Base-by-base conservation (phyloP, 345 rosid species). In the Pseudoturritis turrita region DNA sequence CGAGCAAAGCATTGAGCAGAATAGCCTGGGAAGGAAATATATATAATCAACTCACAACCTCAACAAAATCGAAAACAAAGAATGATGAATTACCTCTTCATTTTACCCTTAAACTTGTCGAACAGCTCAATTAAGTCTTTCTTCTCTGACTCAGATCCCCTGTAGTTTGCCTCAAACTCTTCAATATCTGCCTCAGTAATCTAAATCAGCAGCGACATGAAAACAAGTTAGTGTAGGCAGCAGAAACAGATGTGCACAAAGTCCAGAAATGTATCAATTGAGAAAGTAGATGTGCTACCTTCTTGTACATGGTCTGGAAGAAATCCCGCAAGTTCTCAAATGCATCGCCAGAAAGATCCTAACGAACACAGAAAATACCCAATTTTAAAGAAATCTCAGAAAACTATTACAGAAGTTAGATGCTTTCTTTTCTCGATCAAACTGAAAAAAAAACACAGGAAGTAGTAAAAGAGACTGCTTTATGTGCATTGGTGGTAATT, bases 61-160 rank as follows among this genome's bases (percentile, higher is more conserved):
- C 49, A 50, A 51, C 11, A 45, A 17, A 12, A 59, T 11, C 0
- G 6, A 63, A 39, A 43, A 35, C 26, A 29, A 71, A 51, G n/a
- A 28, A 47, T 15, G 65, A 65, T 55, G 46, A 39, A 51, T n/a
- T 65, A 89, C 98, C 86, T 89, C 74, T 82, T 79, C 97, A 89
- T 90, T 23, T 84, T 77, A 50, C 97, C 97, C 87, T 84, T 81
- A 77, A 19, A 79, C 78, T 83, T 62, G 54, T 75, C 72, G 43
- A 87, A 89, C 23, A 91, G 83, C 43, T 85, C 87, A 75, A 90
- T 75, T 78, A 94, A 78, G 82, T 94, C 97, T 64, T 79, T 86
- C 85, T 86, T 89, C 87, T 94, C 97, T 8, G 89, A 86, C 78
- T 89, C 89, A 33, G 96, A 94, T 19, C 97, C 98, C 72, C 97